phyloP scores from a whole-genome alignment of 2,329 filamentous ascomycete species.

The Colletotrichum filicis region DNA sequence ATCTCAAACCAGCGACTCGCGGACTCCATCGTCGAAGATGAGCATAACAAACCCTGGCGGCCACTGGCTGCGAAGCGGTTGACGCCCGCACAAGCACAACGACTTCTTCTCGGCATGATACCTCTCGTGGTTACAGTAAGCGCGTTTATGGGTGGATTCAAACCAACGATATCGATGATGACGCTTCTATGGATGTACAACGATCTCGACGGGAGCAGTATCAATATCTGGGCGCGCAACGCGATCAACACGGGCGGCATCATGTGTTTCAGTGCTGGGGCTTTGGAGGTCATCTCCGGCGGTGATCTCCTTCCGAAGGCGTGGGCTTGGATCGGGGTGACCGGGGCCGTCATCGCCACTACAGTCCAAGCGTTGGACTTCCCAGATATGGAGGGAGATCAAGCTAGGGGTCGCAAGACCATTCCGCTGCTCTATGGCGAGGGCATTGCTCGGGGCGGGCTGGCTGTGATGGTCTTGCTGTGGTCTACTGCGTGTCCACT shows the following conservation, averaged over 20 bases:
- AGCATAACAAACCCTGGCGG: constrained; percentile 46
- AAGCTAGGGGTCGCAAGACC: constrained; percentile 40
- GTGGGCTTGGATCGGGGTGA: constrained; percentile 39
- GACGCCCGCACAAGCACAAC: constrained; percentile 39
- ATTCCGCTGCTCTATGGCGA: constrained; percentile 43
- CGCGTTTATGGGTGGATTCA: constrained; percentile 31
- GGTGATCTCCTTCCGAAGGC: constrained; percentile 25
- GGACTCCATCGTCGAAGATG: constrained; percentile 41
- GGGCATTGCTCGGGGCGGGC: constrained; percentile 22
- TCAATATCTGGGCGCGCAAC: constrained; percentile 38
- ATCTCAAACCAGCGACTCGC: constrained; percentile 43
- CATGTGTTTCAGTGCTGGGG: constrained; percentile 43
- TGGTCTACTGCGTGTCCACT: background rate
- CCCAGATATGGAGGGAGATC: constrained; percentile 41
- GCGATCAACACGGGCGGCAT: constrained; percentile 41
- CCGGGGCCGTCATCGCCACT: constrained; percentile 38
- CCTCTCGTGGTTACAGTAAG: constrained; percentile 36
- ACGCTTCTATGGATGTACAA: constrained; percentile 45
- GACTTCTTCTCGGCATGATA: constrained; percentile 38
- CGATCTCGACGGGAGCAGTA: constrained; percentile 41
- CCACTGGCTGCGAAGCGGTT: constrained; percentile 40
- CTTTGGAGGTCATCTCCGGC: constrained; percentile 35
- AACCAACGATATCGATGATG: constrained; percentile 39
- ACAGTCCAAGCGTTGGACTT: constrained; percentile 43
- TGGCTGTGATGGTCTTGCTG: constrained; percentile 34